These are phyloP conservation scores for Zarea fungicola DNA, from an alignment of 2,329 filamentous ascomycete species.

Conservation along the genomic window DNA sequence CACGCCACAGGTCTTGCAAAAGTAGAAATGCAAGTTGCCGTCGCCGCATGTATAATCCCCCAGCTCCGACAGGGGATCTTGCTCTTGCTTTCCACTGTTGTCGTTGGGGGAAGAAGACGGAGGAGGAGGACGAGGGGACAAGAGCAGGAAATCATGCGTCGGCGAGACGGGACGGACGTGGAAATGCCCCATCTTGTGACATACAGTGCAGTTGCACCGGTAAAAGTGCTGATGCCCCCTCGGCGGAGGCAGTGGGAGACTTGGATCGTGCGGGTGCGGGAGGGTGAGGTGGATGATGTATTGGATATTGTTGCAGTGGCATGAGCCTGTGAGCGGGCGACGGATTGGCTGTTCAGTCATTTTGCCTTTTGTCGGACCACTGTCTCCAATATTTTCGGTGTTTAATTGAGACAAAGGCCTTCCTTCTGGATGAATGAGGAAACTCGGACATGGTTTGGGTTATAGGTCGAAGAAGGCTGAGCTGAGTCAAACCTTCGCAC, in stretches of 20 bases:
- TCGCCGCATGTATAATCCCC: neutral
- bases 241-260: neutral
- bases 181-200: conserved; percentile 9
- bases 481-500: too few relatives aligned
- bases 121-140: neutral
- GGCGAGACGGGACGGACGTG: conserved; percentile 5
- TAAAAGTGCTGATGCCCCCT: conserved; percentile 6
- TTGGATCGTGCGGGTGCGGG: neutral
- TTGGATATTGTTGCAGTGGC: conserved; percentile 2
- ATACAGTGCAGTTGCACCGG: conserved; percentile 9
- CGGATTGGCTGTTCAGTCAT: neutral
- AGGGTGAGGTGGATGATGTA: neutral
- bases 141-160: conserved; percentile 4
- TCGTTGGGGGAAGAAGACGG: too few relatives aligned
- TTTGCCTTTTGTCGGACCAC: too few relatives aligned
- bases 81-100: too few relatives aligned
- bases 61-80: neutral
- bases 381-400: too few relatives aligned
- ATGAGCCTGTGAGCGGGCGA: neutral
- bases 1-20: conserved; percentile 6
- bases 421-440: too few relatives aligned
- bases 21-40: conserved; percentile 5
- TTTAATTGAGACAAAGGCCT: too few relatives aligned
- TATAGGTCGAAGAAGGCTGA: too few relatives aligned
- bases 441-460: too few relatives aligned